A percentile compares a stretch with the other conserved stretches of the same genome.
phyloP scores from a whole-genome alignment of 768 basidiomycete species.

The Amanita brunnescens region DNA sequence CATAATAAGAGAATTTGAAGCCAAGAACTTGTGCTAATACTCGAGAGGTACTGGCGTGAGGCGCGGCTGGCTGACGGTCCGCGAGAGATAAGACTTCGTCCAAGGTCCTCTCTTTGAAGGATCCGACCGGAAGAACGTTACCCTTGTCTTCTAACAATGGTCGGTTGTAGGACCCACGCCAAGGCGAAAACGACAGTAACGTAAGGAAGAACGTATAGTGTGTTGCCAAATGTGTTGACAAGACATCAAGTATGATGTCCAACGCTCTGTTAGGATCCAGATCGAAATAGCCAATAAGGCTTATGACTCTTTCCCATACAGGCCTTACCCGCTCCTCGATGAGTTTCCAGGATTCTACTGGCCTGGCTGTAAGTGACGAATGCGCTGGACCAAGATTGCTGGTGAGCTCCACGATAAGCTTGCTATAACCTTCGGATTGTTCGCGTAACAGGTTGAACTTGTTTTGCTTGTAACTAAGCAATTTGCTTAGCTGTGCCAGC shows the following conservation, averaged over 20 bases:
- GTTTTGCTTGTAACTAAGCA: constrained; percentile 87
- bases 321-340: constrained; percentile 58
- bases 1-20: constrained; percentile 93
- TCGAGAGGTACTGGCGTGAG: constrained; percentile 26
- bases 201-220: constrained; percentile 89
- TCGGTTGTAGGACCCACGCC: constrained; percentile 50
- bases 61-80: constrained; percentile 26
- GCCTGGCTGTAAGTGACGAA: constrained; percentile 54
- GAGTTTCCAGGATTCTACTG: constrained; percentile 46
- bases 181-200: constrained; percentile 80
- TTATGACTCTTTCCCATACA: constrained; percentile 79
- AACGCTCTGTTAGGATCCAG: constrained; percentile 91
- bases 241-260: constrained; percentile 88
- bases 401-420: constrained; percentile 78
- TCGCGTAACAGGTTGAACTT: constrained; percentile 97
- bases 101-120: constrained; percentile 50
- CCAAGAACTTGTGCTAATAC: constrained; percentile 88
- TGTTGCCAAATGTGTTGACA: constrained; percentile 70
- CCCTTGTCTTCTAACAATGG: constrained; percentile 27
- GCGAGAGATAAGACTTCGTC: constrained; percentile 59
- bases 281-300: constrained; percentile 93
- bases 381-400: constrained; percentile 71
- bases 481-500: constrained; percentile 3
- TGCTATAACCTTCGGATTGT: constrained; percentile 96
- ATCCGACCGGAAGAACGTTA: constrained; percentile 26